Evolutionary conservation across 306 rosid genomes (phyloP), one percentile per base, ranked within the genome.

Genomic region (Vicia faba): DNA sequence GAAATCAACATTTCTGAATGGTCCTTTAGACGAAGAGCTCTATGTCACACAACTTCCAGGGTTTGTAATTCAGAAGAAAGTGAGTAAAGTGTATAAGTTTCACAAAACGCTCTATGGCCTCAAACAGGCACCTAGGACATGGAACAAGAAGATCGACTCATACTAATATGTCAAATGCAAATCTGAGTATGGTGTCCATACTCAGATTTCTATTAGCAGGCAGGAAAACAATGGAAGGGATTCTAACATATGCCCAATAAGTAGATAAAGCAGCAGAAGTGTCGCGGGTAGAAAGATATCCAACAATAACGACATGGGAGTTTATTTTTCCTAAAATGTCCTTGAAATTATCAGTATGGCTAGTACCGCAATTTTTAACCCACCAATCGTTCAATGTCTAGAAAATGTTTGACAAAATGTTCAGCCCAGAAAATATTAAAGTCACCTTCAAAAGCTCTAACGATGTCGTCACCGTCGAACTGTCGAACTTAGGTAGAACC

Each of bases 351-450:
- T 92, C 92, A 1, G 92, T 91, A 66, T 91, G 97, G 77, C 92
- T 86, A 16, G 79, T 91, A 11, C 95, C 95, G 15, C 95, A 91
- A 72, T 91, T 92, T 29, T 91, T 91, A 20, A 91, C 95, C 97
- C 97, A 91, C 19, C 86, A 59, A n/a, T 88, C 97, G 40, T 40
- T 88, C 97, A 91, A 38, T 91, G 61, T 70, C 81, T 12, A 88
- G 81, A 55, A 82, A 78, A 70, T 78, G 76, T 78, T 88, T 91
- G 74, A 95, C 97, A 61, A 56, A 91, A 25, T 91, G 90, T 79
- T 91, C 95, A 0, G 92, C 97, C 97, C 92, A 91, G 73, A 87
- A 91, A 13, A 91, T 88, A 31, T 91, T 91, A 8, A 92, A 84
- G 58, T 91, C 85, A 0, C 97, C 97, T n/a, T 91, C 92, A 29